Base-by-base conservation (phyloP, 192 early-diverging fungal genomes). In the Coemansia aciculifera region DNA sequence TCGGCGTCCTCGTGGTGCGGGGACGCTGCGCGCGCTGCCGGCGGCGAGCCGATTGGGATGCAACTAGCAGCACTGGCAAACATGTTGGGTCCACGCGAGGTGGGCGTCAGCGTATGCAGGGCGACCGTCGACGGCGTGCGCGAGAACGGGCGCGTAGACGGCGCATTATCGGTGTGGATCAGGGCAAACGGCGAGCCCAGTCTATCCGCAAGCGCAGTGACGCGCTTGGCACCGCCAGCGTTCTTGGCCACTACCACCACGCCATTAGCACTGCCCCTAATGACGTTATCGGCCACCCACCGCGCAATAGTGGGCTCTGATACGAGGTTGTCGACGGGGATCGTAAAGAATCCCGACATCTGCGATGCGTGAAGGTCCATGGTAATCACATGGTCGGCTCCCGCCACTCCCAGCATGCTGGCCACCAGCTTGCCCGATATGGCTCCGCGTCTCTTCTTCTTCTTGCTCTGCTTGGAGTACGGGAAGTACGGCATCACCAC, bases 351-450 rank as follows among this genome's bases (percentile, higher is more conserved):
- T 37, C 97, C 97, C 66, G 97, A 94, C 77, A 96, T 94, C 77
- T 95, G 93, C 21, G 90, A 89, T 4, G 92, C 92, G 72, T 99
- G 97, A 63, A 99, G 84, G 66, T 99, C 97, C 91, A 99, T 93
- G 10, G 97, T 99, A 78, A 99, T 97, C 42, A 99, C 87, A 85
- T 99, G 97, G 83, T 99, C 94, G 2, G 94, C 96, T 23, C 97
- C 97, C 11, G 95, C 88, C 48, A 95, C 94, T 0, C 87, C 89
- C 43, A 99, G 85, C 90, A 98, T 97, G 78, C 91, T 96, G 40
- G 97, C 95, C 44, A 96, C 89, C 59, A 99, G 90, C 79, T 99
- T 99, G 63, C 95, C 95, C 32, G 96, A 92, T 67, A 99, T 97
- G 37, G 96, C 91, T 9, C 92, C 94, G 81, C 97, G 91, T 42